Percentiles rank a stretch among this genome's conserved stretches.
These are phyloP conservation scores for Suillus bovinus DNA, from an alignment of 768 basidiomycete species.

Conservation along the genomic window DNA sequence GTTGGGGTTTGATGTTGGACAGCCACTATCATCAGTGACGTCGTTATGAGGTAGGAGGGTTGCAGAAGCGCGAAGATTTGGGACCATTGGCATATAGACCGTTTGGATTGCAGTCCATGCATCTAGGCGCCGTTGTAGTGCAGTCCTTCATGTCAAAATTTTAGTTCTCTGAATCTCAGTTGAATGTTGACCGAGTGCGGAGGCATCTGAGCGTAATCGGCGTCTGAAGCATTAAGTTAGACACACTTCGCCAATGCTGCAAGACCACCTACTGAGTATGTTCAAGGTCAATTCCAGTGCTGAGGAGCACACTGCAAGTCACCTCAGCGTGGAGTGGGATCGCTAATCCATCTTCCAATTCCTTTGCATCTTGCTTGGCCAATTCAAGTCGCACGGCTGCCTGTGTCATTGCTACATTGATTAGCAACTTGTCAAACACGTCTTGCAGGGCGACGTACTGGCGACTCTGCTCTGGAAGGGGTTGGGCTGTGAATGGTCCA, in stretches of 20 bases:
- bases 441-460: constrained; percentile 2
- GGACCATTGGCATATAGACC: neutral
- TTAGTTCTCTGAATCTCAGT: neutral
- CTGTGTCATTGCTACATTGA: constrained; percentile 13
- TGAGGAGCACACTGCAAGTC: constrained; percentile 28
- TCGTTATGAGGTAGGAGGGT: neutral
- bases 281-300: constrained; percentile 34
- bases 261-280: constrained; percentile 33
- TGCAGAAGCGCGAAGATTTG: neutral
- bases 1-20: neutral
- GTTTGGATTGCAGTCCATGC: neutral
- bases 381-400: constrained; percentile 21
- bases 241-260: neutral
- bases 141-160: neutral
- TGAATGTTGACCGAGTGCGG: neutral
- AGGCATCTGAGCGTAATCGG: neutral
- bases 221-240: neutral
- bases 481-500: constrained; percentile 11
- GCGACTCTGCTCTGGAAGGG: constrained; percentile 9
- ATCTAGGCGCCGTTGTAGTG: neutral
- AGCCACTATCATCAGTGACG: neutral
- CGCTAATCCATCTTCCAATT: constrained; percentile 4
- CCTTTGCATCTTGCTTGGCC: constrained; percentile 23
- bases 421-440: neutral
- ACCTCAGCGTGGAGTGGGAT: constrained; percentile 8